These are phyloP conservation scores for Gastrolobium bilobum DNA, from an alignment of 306 rosid species.

Conservation along the genomic window DNA sequence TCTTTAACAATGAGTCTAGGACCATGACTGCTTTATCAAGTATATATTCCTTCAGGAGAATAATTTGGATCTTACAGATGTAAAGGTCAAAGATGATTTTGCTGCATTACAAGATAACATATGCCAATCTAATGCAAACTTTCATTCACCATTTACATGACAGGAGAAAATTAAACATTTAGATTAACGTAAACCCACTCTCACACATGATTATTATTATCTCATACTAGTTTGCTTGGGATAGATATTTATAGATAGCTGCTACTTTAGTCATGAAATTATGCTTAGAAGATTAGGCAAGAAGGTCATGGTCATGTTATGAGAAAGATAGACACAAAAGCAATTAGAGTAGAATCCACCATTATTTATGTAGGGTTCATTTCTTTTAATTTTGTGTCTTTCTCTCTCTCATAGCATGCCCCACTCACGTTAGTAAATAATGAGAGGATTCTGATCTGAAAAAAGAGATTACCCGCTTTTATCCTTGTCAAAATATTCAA, in stretches of 20 bases:
- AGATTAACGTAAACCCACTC: background rate
- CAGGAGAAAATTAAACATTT: background rate
- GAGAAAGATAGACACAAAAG: no score
- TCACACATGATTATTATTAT: no score
- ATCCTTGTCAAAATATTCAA: slow-evolving; percentile 87
- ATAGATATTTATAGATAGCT: background rate
- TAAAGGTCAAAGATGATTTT: no score
- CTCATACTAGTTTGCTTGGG: background rate
- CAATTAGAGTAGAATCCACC: no score
- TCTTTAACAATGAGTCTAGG: slow-evolving; percentile 1
- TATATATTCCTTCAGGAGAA: background rate
- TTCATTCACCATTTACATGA: slow-evolving; percentile 33
- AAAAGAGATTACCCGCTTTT: slow-evolving; percentile 76
- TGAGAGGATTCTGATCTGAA: slow-evolving; percentile 1
- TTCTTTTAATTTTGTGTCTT: background rate
- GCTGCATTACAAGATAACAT: no score
- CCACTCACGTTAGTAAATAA: background rate
- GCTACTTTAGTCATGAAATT: slow-evolving; percentile 6
- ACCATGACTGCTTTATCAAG: slow-evolving; percentile 29
- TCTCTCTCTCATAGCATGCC: slow-evolving; percentile 5
- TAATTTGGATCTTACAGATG: no score
- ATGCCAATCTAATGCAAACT: background rate
- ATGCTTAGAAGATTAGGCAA: background rate
- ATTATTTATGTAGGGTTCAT: no score
- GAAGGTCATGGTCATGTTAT: no score